These are phyloP conservation scores for Pseudopithomyces chartarum DNA, from an alignment of 2,329 filamentous ascomycete species.

Conservation along the genomic window DNA sequence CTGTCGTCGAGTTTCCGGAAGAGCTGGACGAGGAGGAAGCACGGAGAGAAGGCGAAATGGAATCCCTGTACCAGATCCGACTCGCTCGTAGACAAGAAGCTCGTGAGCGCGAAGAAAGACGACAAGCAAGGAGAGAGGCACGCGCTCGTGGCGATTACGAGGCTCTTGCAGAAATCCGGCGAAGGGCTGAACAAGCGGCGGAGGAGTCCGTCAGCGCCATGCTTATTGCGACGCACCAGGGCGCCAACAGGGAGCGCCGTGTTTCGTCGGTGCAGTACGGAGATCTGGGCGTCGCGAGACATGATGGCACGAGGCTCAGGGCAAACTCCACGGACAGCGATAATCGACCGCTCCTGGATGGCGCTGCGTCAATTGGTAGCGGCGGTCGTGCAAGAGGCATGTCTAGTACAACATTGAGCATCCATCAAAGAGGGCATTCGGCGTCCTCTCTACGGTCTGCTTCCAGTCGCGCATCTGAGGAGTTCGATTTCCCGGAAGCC, in stretches of 20 bases:
- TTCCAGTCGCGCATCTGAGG: constrained; percentile 45
- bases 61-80: constrained; percentile 87
- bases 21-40: constrained; percentile 78
- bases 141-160: constrained; percentile 71
- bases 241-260: constrained; percentile 66
- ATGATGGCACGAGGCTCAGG: constrained; percentile 76
- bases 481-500: constrained; percentile 37
- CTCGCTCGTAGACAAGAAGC: constrained; percentile 75
- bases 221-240: constrained; percentile 64
- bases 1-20: constrained; percentile 84
- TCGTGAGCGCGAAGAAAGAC: constrained; percentile 77
- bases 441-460: constrained; percentile 48
- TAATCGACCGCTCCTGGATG: constrained; percentile 70
- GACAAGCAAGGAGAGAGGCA: constrained; percentile 72
- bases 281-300: constrained; percentile 74
- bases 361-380: constrained; percentile 66
- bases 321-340: constrained; percentile 77
- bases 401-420: constrained; percentile 33
- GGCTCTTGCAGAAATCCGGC: constrained; percentile 65
- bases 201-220: constrained; percentile 48
- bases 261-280: constrained; percentile 79
- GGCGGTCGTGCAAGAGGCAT: constrained; percentile 25
- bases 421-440: constrained; percentile 51
- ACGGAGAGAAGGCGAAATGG: constrained; percentile 88
- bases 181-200: constrained; percentile 52